Conservation (phyloP, 2,329 filamentous ascomycete genomes). For the Emericellopsis atlantica region DNA sequence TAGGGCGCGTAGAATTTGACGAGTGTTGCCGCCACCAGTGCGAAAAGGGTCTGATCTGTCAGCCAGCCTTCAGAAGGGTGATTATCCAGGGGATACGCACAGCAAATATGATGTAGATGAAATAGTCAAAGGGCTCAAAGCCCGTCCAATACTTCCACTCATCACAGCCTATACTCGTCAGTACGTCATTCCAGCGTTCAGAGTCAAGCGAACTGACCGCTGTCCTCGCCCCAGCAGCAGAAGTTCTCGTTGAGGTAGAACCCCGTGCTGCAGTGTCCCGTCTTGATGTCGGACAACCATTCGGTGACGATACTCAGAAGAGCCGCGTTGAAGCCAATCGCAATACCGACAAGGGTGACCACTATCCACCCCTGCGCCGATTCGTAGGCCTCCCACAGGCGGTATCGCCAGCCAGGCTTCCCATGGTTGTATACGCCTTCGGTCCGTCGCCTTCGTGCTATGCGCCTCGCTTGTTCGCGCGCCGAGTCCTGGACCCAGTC, state of each 20-base stretch:
- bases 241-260: conserved; percentile 98
- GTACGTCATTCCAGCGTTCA: background rate
- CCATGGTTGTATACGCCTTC: conserved; percentile 61
- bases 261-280: conserved; percentile 87
- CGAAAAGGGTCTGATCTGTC: conserved; percentile 52
- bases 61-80: conserved; percentile 3
- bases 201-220: conserved; percentile 33
- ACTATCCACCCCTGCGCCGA: conserved; percentile 98
- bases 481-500: conserved; percentile 98
- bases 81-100: conserved; percentile 28
- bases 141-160: conserved; percentile 87
- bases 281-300: conserved; percentile 91
- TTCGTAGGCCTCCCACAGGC: conserved; percentile 78
- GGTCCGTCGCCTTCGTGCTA: conserved; percentile 59
- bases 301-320: conserved; percentile 92
- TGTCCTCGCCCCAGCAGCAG: conserved; percentile 94
- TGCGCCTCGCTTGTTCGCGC: conserved; percentile 73
- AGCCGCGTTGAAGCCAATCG: conserved; percentile 86
- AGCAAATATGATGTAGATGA: conserved; percentile 78
- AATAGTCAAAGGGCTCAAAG: conserved; percentile 67
- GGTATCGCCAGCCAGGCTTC: conserved; percentile 64
- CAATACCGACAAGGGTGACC: conserved; percentile 81
- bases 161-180: conserved; percentile 48
- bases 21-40: conserved; percentile 67
- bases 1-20: conserved; percentile 92